Evolutionary conservation across 208 protist genomes (phyloP).

Genomic region (Acanthamoeba sp.): DNA sequence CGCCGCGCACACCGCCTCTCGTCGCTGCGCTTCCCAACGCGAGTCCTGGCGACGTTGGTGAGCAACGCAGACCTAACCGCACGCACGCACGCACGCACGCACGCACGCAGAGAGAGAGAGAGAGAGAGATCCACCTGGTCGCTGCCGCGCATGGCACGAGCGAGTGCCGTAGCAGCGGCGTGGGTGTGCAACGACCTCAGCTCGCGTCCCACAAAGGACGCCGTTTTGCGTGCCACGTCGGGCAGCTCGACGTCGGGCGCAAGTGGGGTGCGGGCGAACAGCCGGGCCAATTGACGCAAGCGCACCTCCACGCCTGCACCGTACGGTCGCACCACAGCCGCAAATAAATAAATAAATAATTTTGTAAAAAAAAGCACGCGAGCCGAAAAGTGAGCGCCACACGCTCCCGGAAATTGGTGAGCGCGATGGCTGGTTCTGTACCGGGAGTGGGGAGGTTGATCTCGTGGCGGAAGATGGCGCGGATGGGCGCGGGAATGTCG

Average conservation of each 20-base stretch:
- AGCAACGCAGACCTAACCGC: too few species aligned
- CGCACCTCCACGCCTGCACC: conserved; percentile 49
- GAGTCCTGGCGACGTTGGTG: background rate
- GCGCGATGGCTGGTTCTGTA: background rate
- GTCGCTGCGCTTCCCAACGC: background rate
- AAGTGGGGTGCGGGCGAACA: conserved; percentile 71
- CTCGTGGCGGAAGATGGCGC: conserved; percentile 84
- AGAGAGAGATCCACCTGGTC: background rate
- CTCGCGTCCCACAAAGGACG: conserved; percentile 79
- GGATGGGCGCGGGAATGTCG: conserved; percentile 79
- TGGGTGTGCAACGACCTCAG: conserved; percentile 69
- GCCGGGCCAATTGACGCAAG: conserved; percentile 72
- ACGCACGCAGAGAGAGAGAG: conserved; percentile 10
- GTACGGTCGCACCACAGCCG: too few species aligned
- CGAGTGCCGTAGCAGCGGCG: conserved; percentile 63
- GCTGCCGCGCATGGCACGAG: background rate
- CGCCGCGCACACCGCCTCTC: conserved; percentile 35
- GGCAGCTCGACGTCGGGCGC: conserved; percentile 69
- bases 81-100: too few species aligned
- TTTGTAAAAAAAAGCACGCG: too few species aligned
- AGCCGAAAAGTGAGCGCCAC: too few species aligned
- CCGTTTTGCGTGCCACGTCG: conserved; percentile 82
- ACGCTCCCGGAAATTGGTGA: too few species aligned
- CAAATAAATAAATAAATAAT: too few species aligned
- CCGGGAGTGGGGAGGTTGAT: conserved; percentile 75